Percentiles rank a stretch among this genome's conserved stretches.
phyloP scores from a whole-genome alignment of 1,284 basidiomycete genomes.

The Ustilago trichophora region DNA sequence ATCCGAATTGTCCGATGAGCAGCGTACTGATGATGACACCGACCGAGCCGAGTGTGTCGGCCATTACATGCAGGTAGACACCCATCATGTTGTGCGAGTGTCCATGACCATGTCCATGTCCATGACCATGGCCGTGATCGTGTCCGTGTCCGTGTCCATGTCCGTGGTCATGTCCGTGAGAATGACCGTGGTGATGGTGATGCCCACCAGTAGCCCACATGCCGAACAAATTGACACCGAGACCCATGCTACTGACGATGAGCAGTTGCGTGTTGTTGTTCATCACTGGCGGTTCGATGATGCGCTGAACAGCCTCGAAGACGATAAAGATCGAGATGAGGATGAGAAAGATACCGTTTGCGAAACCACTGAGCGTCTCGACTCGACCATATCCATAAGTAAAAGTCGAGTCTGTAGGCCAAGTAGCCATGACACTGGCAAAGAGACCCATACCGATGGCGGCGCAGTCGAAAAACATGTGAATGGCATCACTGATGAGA shows the following conservation, averaged over 20 bases:
- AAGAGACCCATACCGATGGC: slow-evolving; percentile 95
- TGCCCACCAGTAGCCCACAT: slow-evolving; percentile 93
- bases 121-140: too few species aligned
- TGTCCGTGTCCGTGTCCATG: slow-evolving; percentile 76
- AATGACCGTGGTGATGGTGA: slow-evolving; percentile 53
- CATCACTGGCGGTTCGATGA: slow-evolving; percentile 98
- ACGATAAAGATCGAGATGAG: slow-evolving; percentile 97
- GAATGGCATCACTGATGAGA: slow-evolving; percentile 96
- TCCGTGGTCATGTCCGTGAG: slow-evolving; percentile 65
- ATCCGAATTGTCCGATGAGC: slow-evolving; percentile 95
- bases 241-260: slow-evolving; percentile 85
- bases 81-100: slow-evolving; percentile 99
- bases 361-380: slow-evolving; percentile 97
- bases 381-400: slow-evolving; percentile 98
- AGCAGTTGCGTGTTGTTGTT: slow-evolving; percentile 87
- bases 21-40: slow-evolving; percentile 98
- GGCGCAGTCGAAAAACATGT: slow-evolving; percentile 99
- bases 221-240: slow-evolving; percentile 94
- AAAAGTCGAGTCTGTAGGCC: slow-evolving; percentile 91
- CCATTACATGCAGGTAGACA: slow-evolving; percentile 80
- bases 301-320: slow-evolving; percentile 93
- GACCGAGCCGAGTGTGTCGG: slow-evolving; percentile 78
- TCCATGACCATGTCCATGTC: slow-evolving; percentile 71
- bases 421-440: slow-evolving; percentile 96
- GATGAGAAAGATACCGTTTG: slow-evolving; percentile 95